Conservation (phyloP, 2,329 filamentous ascomycete genomes). For the Sarocladium brachiariae region DNA sequence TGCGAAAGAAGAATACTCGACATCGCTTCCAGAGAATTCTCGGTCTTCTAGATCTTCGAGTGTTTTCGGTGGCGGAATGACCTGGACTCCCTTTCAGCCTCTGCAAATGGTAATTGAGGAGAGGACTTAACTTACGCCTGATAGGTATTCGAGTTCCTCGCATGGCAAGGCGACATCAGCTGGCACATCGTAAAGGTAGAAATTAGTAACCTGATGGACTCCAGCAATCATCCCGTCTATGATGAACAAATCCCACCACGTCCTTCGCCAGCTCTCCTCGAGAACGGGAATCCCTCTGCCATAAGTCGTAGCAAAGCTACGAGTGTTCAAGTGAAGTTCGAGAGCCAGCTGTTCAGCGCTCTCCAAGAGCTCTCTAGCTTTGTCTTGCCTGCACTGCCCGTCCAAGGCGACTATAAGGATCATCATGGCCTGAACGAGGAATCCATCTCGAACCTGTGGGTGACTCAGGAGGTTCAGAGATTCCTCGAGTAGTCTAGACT, state of each 20-base stretch:
- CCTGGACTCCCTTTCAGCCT: slow-evolving; percentile 28
- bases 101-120: neutral
- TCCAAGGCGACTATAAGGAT: slow-evolving; percentile 73
- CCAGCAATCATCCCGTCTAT: slow-evolving; percentile 80
- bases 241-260: slow-evolving; percentile 84
- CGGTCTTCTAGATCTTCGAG: slow-evolving; percentile 70
- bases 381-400: slow-evolving; percentile 63
- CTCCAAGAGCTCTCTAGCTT: slow-evolving; percentile 59
- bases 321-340: slow-evolving; percentile 67
- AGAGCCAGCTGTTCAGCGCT: slow-evolving; percentile 66
- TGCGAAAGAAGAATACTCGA: slow-evolving; percentile 73
- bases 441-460: slow-evolving; percentile 45
- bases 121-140: slow-evolving; percentile 39
- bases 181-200: slow-evolving; percentile 59
- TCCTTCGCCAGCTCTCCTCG: slow-evolving; percentile 79
- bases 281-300: slow-evolving; percentile 59
- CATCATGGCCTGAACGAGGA: slow-evolving; percentile 69
- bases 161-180: slow-evolving; percentile 71
- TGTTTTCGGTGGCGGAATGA: slow-evolving; percentile 51
- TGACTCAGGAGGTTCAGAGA: slow-evolving; percentile 45
- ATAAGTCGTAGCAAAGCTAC: slow-evolving; percentile 57
- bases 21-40: slow-evolving; percentile 64
- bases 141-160: slow-evolving; percentile 67
- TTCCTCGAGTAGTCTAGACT: slow-evolving; percentile 50
- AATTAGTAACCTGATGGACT: slow-evolving; percentile 65